These are phyloP conservation scores for Penicillium janthinellum DNA, from an alignment of 2,329 filamentous ascomycete genomes.

Conservation along the genomic window DNA sequence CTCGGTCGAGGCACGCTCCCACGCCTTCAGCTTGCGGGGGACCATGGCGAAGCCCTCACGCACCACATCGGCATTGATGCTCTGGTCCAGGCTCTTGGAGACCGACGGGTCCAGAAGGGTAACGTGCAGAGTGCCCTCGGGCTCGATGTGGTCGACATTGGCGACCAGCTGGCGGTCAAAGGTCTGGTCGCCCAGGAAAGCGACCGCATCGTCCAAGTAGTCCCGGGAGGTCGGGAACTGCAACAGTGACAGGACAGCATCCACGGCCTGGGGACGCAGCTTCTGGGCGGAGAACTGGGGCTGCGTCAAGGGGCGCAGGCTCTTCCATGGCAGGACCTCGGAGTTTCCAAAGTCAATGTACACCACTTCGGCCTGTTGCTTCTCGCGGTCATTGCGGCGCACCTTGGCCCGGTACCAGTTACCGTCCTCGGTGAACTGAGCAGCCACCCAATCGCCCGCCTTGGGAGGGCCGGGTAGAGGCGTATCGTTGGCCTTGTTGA, in stretches of 20 bases:
- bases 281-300: slow-evolving; percentile 77
- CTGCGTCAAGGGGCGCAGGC: slow-evolving; percentile 77
- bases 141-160: slow-evolving; percentile 82
- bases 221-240: slow-evolving; percentile 82
- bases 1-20: slow-evolving; percentile 77
- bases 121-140: slow-evolving; percentile 80
- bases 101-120: slow-evolving; percentile 80
- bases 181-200: slow-evolving; percentile 73
- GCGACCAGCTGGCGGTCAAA: slow-evolving; percentile 79
- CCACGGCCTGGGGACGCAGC: slow-evolving; percentile 82
- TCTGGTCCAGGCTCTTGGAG: slow-evolving; percentile 67
- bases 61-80: slow-evolving; percentile 86
- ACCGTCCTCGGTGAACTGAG: slow-evolving; percentile 84
- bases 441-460: slow-evolving; percentile 86
- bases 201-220: slow-evolving; percentile 79
- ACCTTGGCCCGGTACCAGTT: slow-evolving; percentile 95
- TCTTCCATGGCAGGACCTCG: slow-evolving; percentile 82
- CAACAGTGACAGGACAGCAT: slow-evolving; percentile 83
- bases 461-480: slow-evolving; percentile 77
- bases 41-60: slow-evolving; percentile 86
- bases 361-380: slow-evolving; percentile 83
- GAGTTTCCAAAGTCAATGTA: slow-evolving; percentile 98
- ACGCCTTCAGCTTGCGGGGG: slow-evolving; percentile 84
- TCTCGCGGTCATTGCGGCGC: slow-evolving; percentile 86
- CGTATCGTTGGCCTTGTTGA: slow-evolving; percentile 77